Evolutionary conservation across 768 basidiomycete genomes (phyloP).

Genomic region (Hydnomerulius pinastri): DNA sequence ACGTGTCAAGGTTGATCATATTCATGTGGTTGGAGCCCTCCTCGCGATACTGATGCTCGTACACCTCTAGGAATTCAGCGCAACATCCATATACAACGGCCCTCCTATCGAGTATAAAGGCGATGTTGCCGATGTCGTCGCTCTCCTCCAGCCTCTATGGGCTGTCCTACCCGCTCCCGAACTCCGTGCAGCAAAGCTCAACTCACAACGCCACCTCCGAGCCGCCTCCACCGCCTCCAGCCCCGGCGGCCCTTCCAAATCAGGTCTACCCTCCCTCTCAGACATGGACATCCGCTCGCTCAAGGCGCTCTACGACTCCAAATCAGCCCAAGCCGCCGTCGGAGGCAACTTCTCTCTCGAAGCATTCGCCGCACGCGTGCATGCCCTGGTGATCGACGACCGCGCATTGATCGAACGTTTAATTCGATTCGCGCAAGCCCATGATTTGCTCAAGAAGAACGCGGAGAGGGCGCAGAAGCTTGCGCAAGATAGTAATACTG

Average conservation of each 20-base stretch:
- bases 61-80: conserved; percentile 23
- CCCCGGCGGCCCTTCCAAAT: conserved; percentile 32
- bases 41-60: conserved; percentile 1
- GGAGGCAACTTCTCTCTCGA: conserved; percentile 61
- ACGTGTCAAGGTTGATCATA: conserved; percentile 38
- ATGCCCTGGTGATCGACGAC: conserved; percentile 82
- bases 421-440: conserved; percentile 83
- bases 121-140: conserved; percentile 57
- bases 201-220: conserved; percentile 47
- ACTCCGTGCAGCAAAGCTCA: conserved; percentile 69
- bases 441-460: conserved; percentile 89
- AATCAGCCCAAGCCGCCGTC: conserved; percentile 32
- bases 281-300: conserved; percentile 87
- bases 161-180: conserved; percentile 81
- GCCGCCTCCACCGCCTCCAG: conserved; percentile 44
- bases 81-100: conserved; percentile 23
- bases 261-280: conserved; percentile 57
- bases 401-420: conserved; percentile 81
- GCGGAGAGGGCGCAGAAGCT: conserved; percentile 91
- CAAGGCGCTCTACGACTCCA: conserved; percentile 71
- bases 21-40: too few relatives aligned
- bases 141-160: conserved; percentile 77
- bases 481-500: conserved; percentile 76
- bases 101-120: conserved; percentile 35
- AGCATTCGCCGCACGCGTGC: conserved; percentile 74